Evolutionary conservation across 768 basidiomycete species (phyloP), one percentile per base, ranked within the genome.

Genomic region (Tubosaeta sp.): DNA sequence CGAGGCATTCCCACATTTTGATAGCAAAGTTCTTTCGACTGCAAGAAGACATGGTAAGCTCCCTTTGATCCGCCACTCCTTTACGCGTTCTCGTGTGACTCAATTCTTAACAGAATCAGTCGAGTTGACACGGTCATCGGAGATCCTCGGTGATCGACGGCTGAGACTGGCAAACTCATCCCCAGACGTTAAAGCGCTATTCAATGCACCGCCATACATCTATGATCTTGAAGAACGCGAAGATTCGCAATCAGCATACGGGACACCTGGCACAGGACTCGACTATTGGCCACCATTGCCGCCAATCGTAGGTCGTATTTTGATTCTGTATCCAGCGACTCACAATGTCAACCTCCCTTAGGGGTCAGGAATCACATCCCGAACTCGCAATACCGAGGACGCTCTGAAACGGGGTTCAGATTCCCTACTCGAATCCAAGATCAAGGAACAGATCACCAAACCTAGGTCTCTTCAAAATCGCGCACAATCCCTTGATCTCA

Each of bases 1-100:
- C 32, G 93, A 95, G 65, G 91, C 94, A 2, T 95, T 95, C 78
- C 90, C 93, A 25, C 93, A 95, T 69, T 95, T 97, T 68, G 92
- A 97, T 66, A 92, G 91, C 73, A 97, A 94, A 70, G 83, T 97
- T 2, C 76, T 97, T 44, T 86, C 93, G 14, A 86, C 88, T 19
- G 82, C 86, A 9, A 78, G 83, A 60, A 81, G 84, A 46, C 80
- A 82, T 53, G 87, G 88, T 64, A 66, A 73, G 69, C 59, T 29
- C 44, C 19, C 22, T 38, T 22, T 47, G 53, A 53, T 56, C 19
- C 43, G 42, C 52, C 78, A 77, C 77, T 55, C 73, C 29, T 9
- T 16, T 55, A 31, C 48, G 39, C 27, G 57, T 31, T 42, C 47
- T 44, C n/a, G 10, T 33, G 55, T 38, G 43, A 48, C 46, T 56